phyloP scores from a whole-genome alignment of 345 rosid species.

The Aquilaria malaccensis region DNA sequence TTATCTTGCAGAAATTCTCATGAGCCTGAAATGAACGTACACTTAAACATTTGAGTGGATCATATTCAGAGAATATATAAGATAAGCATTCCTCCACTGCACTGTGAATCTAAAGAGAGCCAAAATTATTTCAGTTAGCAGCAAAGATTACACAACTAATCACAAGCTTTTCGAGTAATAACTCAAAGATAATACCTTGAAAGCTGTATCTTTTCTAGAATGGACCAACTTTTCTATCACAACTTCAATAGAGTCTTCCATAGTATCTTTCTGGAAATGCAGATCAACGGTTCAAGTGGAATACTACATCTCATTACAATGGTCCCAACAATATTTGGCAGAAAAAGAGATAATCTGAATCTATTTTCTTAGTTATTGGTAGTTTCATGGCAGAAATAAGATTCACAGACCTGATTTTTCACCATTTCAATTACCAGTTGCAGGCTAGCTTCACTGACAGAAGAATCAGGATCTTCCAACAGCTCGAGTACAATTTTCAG shows the following conservation, averaged over 20 bases:
- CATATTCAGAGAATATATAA: constrained; percentile 34
- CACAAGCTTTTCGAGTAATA: neutral
- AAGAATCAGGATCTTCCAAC: constrained; percentile 42
- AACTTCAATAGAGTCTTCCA: constrained; percentile 49
- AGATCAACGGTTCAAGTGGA: neutral
- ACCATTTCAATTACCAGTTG: constrained; percentile 35
- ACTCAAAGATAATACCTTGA: constrained; percentile 24
- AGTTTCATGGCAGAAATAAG: neutral
- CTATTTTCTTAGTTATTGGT: neutral
- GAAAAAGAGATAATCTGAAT: neutral
- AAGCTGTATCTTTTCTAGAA: constrained; percentile 26
- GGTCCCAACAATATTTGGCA: neutral
- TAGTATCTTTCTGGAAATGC: constrained; percentile 34
- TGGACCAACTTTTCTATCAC: constrained; percentile 49
- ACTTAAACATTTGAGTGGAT: constrained; percentile 49
- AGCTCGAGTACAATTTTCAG: constrained; percentile 38
- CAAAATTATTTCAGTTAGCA: neutral
- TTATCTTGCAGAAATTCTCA: neutral
- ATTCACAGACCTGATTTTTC: constrained; percentile 35
- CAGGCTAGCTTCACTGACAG: constrained; percentile 33
- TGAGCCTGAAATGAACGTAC: constrained; percentile 21
- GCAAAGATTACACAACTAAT: neutral
- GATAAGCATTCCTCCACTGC: constrained; percentile 51
- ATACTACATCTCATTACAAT: neutral
- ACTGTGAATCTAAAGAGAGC: constrained; percentile 33